Percentiles rank a stretch among this genome's conserved stretches.
Evolutionary conservation across 2,329 filamentous ascomycete genomes (phyloP).

Genomic region (Waltergamsia citrina): DNA sequence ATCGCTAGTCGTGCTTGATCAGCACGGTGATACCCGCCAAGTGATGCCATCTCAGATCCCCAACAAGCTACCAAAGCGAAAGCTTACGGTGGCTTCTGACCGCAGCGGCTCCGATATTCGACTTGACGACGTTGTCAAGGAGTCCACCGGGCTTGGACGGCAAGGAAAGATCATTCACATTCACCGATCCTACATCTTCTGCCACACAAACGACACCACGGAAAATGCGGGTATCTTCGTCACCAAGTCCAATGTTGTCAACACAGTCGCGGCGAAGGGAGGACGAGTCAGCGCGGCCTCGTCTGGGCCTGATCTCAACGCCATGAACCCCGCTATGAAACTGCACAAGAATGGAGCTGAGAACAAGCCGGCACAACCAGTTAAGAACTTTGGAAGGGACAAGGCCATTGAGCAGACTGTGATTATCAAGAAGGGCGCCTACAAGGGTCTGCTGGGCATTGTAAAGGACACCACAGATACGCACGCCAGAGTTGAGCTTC

Average conservation of each 20-base stretch:
- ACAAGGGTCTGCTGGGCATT: constrained; percentile 89
- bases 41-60: constrained; percentile 86
- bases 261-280: constrained; percentile 89
- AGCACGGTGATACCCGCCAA: constrained; percentile 74
- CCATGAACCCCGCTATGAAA: constrained; percentile 89
- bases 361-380: constrained; percentile 38
- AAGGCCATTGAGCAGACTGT: constrained; percentile 85
- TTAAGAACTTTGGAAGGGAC: constrained; percentile 72
- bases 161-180: constrained; percentile 90
- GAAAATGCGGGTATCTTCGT: constrained; percentile 91
- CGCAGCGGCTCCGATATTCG: constrained; percentile 89
- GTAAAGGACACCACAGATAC: constrained; percentile 90
- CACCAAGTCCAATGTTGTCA: constrained; percentile 73
- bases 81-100: constrained; percentile 82
- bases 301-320: constrained; percentile 67
- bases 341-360: constrained; percentile 50
- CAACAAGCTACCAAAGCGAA: constrained; percentile 75
- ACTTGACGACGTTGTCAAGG: constrained; percentile 84
- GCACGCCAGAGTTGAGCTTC: constrained; percentile 81
- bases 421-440: constrained; percentile 74
- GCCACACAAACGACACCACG: constrained; percentile 72
- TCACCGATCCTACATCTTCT: constrained; percentile 83
- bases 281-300: constrained; percentile 57
- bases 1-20: constrained; percentile 80
- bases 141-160: constrained; percentile 75